phyloP scores from a whole-genome alignment of 768 basidiomycete genomes.

The Mycena haematopus region DNA sequence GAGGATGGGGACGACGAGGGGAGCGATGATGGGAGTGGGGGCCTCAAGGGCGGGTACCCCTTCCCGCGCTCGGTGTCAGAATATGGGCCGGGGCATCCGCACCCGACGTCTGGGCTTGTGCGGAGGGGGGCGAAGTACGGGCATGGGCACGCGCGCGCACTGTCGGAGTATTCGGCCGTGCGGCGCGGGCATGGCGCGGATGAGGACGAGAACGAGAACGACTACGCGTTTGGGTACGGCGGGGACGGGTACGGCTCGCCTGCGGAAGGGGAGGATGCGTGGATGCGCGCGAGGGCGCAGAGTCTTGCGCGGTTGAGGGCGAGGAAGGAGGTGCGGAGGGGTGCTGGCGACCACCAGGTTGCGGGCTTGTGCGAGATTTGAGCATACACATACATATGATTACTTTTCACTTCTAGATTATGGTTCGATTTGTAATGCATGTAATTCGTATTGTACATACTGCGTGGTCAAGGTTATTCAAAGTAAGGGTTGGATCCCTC shows the following conservation, averaged over 20 bases:
- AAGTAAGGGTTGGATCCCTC: no score
- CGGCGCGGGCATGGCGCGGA: background rate
- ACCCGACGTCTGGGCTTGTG: background rate
- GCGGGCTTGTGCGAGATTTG: background rate
- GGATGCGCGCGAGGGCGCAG: conserved; percentile 25
- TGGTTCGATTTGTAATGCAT: background rate
- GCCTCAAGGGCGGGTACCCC: background rate
- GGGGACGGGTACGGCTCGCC: conserved; percentile 17
- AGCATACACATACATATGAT: background rate
- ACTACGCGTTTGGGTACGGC: background rate
- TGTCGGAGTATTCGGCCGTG: conserved; percentile 8
- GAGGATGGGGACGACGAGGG: conserved; percentile 18
- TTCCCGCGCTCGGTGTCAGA: conserved; percentile 2
- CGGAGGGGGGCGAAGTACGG: background rate
- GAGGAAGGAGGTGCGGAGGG: conserved; percentile 23
- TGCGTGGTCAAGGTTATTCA: no score
- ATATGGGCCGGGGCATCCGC: background rate
- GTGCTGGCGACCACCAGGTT: background rate
- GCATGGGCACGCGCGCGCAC: background rate
- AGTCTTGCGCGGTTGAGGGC: conserved; percentile 26
- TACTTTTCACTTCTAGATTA: background rate
- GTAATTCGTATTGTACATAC: background rate
- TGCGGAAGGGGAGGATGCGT: conserved; percentile 15
- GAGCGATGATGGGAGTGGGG: conserved; percentile 2
- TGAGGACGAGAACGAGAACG: background rate